Percentiles rank a stretch among this genome's conserved stretches.
Conservation (phyloP, 192 early-diverging fungal genomes). For the Podila verticillata region DNA sequence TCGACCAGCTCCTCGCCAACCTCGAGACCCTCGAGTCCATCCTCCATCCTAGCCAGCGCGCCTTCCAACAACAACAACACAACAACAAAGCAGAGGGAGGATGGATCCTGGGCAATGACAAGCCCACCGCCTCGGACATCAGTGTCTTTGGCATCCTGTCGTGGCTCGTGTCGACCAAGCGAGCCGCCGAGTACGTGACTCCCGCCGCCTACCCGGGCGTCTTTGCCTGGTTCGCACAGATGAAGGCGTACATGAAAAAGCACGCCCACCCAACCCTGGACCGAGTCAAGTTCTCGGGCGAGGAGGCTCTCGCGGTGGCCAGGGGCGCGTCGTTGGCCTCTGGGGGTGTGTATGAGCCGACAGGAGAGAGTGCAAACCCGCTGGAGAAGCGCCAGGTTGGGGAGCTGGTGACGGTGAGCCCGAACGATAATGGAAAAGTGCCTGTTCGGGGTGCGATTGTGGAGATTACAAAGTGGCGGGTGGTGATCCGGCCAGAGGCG, state of each 20-base stretch:
- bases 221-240: slow-evolving; percentile 40
- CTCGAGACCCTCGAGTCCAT: slow-evolving; percentile 31
- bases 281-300: slow-evolving; percentile 31
- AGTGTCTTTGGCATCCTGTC: slow-evolving; percentile 26
- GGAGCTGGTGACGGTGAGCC: slow-evolving; percentile 32
- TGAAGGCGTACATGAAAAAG: slow-evolving; percentile 29
- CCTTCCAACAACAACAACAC: slow-evolving; percentile 12
- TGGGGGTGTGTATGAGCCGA: neutral
- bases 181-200: slow-evolving; percentile 23
- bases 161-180: slow-evolving; percentile 27
- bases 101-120: slow-evolving; percentile 40
- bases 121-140: slow-evolving; percentile 32
- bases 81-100: slow-evolving; percentile 13
- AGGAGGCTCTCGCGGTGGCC: slow-evolving; percentile 42
- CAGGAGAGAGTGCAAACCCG: slow-evolving; percentile 2
- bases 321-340: slow-evolving; percentile 1
- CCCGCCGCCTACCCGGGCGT: slow-evolving; percentile 16
- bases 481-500: slow-evolving; percentile 26
- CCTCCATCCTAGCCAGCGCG: slow-evolving; percentile 1
- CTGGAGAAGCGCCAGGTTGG: slow-evolving; percentile 15
- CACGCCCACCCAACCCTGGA: slow-evolving; percentile 22
- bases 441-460: slow-evolving; percentile 43
- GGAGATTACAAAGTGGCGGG: slow-evolving; percentile 1
- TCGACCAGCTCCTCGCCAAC: slow-evolving; percentile 28
- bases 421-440: slow-evolving; percentile 56